Evolutionary conservation across 2,329 filamentous ascomycete species (phyloP).

Genomic region (Venturia nashicola): DNA sequence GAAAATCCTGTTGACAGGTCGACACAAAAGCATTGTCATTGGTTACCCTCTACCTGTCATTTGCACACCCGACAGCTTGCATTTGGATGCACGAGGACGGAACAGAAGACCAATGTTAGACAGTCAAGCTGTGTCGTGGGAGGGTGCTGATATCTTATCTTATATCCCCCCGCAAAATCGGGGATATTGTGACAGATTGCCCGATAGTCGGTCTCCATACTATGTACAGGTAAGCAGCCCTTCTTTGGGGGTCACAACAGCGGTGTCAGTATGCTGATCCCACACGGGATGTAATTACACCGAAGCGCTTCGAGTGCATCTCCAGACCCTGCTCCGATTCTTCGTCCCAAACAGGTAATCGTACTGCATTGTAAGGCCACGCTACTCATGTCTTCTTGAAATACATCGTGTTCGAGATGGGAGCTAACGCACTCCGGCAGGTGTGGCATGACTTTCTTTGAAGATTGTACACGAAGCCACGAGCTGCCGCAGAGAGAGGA

Average conservation of each 20-base stretch:
- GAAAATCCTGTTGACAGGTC: background rate
- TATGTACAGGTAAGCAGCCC: too few species aligned
- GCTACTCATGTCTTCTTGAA: background rate
- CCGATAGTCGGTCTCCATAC: too few species aligned
- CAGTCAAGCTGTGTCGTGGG: background rate
- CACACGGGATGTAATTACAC: background rate
- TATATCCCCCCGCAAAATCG: too few species aligned
- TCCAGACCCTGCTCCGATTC: background rate
- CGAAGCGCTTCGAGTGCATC: background rate
- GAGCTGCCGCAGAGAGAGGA: background rate
- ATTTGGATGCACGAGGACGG: background rate
- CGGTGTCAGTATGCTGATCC: background rate
- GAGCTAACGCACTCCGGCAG: too few species aligned
- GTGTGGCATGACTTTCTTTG: background rate
- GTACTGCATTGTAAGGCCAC: background rate
- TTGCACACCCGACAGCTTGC: background rate
- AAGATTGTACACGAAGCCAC: background rate
- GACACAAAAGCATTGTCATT: background rate
- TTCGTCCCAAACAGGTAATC: background rate
- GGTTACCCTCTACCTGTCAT: background rate
- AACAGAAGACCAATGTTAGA: background rate
- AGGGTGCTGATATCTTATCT: too few species aligned
- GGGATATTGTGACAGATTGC: too few species aligned
- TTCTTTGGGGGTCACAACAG: too few species aligned
- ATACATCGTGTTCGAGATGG: too few species aligned